Percentiles rank a stretch among this genome's conserved stretches.
phyloP scores from a whole-genome alignment of 2,329 filamentous ascomycete species.

The Diaporthe velutina region DNA sequence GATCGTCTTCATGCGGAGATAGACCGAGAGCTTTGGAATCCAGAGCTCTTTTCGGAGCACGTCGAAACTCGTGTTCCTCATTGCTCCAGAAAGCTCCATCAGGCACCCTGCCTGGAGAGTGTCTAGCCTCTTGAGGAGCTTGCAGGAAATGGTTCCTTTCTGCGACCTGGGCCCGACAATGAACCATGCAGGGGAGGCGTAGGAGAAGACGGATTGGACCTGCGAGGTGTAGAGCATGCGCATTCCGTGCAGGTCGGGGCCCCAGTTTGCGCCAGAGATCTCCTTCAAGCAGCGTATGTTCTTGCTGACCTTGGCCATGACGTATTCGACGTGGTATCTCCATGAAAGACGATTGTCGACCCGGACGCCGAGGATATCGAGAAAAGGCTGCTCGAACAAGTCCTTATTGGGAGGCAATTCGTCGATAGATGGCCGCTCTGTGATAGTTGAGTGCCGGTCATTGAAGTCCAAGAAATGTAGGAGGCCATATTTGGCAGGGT shows the following conservation, averaged over 20 bases:
- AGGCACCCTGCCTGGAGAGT: neutral
- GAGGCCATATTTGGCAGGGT: neutral
- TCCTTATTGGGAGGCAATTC: neutral
- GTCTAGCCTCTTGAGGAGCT: neutral
- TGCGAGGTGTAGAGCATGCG: neutral
- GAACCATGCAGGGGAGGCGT: slow-evolving; percentile 3
- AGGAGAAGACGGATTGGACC: neutral
- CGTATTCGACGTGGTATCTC: neutral
- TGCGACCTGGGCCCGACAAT: neutral
- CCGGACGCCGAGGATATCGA: neutral
- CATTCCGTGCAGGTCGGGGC: neutral
- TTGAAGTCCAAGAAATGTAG: neutral
- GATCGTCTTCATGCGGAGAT: neutral
- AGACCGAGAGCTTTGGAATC: neutral
- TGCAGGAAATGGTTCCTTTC: neutral
- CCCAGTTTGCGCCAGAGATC: neutral
- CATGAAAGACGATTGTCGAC: slow-evolving; percentile 5
- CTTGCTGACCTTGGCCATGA: neutral
- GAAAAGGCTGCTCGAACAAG: neutral
- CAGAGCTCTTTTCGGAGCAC: neutral
- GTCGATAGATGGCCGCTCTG: neutral
- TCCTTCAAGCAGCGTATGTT: neutral
- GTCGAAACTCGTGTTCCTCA: neutral
- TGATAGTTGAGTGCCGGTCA: neutral
- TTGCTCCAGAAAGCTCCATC: neutral